phyloP scores from a whole-genome alignment of 78 protist genomes.

The Dictyostelium citrinum region DNA sequence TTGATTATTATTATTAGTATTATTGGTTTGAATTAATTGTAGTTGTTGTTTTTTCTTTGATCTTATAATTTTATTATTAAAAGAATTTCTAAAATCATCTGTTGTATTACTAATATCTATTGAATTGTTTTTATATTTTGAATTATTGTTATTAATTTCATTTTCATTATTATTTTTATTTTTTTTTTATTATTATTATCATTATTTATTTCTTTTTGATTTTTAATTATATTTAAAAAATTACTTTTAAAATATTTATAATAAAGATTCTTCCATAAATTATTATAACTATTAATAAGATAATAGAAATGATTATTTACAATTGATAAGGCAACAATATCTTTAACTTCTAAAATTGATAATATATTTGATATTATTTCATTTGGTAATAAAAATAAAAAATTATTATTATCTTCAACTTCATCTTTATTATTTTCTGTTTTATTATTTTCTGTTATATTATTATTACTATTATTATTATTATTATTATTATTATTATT shows the following conservation, averaged over 20 bases:
- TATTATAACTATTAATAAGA: neutral
- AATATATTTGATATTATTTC: constrained; percentile 8
- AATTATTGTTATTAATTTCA: neutral
- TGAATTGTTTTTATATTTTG: neutral
- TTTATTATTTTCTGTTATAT: neutral
- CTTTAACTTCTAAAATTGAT: neutral
- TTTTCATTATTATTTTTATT: neutral
- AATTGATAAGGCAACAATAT: neutral
- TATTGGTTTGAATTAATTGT: neutral
- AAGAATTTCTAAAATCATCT: neutral
- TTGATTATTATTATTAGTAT: neutral
- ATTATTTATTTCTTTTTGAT: neutral
- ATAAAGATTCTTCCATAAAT: constrained; percentile 1
- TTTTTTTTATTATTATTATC: neutral
- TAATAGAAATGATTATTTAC: neutral
- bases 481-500: neutral
- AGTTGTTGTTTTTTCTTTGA: neutral
- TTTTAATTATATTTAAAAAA: neutral
- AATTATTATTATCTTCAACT: neutral
- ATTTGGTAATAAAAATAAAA: neutral
- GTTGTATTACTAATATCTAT: neutral
- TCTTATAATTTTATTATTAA: neutral
- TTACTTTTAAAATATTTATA: constrained; percentile 1
- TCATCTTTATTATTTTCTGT: neutral
- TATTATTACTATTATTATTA: neutral